Percentiles rank a stretch among this genome's conserved stretches.
These are phyloP conservation scores for Pseudogymnoascus sp. DNA, from an alignment of 2,329 filamentous ascomycete species.

Conservation along the genomic window DNA sequence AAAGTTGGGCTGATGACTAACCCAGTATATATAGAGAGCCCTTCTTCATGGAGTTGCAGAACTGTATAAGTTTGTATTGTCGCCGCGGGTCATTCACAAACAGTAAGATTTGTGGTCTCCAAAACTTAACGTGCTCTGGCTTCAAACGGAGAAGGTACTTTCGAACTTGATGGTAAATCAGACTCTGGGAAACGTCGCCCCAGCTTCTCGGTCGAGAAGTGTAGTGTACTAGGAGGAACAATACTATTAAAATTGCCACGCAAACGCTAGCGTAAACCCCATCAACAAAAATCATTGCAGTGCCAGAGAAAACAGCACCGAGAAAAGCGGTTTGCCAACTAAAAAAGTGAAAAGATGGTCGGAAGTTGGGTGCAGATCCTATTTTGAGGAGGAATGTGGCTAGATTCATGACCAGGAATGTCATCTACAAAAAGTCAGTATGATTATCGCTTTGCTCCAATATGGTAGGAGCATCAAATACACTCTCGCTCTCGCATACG, in stretches of 20 bases:
- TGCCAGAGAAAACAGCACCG: constrained; percentile 68
- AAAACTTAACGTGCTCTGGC: constrained; percentile 89
- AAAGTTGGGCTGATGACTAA: not conserved
- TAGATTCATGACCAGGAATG: constrained; percentile 81
- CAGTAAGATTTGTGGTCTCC: constrained; percentile 80
- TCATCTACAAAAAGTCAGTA: constrained; percentile 51
- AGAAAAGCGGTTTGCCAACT: constrained; percentile 74
- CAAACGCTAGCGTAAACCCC: constrained; percentile 71
- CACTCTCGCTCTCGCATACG: not conserved
- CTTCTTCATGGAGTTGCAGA: constrained; percentile 88
- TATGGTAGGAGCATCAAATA: not conserved
- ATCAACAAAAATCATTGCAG: constrained; percentile 87
- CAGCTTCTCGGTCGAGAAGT: constrained; percentile 78
- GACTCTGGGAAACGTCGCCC: constrained; percentile 83
- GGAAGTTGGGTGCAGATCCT: constrained; percentile 80
- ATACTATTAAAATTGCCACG: constrained; percentile 63
- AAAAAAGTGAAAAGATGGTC: constrained; percentile 84
- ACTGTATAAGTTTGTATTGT: constrained; percentile 78
- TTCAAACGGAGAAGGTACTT: constrained; percentile 80
- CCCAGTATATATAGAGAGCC: constrained; percentile 59
- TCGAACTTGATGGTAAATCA: constrained; percentile 83
- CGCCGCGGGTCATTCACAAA: constrained; percentile 76
- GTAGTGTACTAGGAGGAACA: constrained; percentile 82
- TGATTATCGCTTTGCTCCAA: not conserved
- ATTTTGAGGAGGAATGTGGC: constrained; percentile 84